Percentiles rank a stretch among this genome's conserved stretches.
Conservation (phyloP, 2,329 filamentous ascomycete genomes). For the Intubia oerlemansii region DNA sequence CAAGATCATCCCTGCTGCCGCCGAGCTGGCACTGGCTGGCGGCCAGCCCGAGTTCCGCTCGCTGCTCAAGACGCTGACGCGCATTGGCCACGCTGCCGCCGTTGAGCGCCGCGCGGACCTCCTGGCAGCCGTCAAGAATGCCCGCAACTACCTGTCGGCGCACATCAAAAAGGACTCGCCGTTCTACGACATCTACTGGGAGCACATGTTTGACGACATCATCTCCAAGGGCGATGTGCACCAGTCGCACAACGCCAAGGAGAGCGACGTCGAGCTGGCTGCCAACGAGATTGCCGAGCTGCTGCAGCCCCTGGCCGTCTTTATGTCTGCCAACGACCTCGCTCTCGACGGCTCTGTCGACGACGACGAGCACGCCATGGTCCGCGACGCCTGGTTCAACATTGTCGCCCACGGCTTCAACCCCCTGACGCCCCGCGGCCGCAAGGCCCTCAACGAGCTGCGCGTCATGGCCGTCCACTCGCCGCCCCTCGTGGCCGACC, state of each 20-base stretch:
- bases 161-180: constrained; percentile 47
- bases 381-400: constrained; percentile 95
- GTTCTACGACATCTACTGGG: constrained; percentile 64
- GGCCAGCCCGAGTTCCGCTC: constrained; percentile 68
- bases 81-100: constrained; percentile 52
- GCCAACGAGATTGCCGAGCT: constrained; percentile 75
- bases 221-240: constrained; percentile 79
- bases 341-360: constrained; percentile 26
- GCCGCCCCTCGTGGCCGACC: constrained; percentile 67
- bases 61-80: constrained; percentile 64
- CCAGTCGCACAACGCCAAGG: constrained; percentile 49
- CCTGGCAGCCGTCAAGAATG: constrained; percentile 56
- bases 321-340: constrained; percentile 49
- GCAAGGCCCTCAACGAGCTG: constrained; percentile 54
- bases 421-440: constrained; percentile 49
- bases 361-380: constrained; percentile 49
- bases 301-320: constrained; percentile 64
- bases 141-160: constrained; percentile 56
- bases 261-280: constrained; percentile 62
- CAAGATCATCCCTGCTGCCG: constrained; percentile 66
- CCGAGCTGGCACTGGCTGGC: constrained; percentile 54
- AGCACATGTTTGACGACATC: constrained; percentile 65
- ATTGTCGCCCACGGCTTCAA: constrained; percentile 86
- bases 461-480: constrained; percentile 73
- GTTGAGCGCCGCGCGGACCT: constrained; percentile 45